Evolutionary conservation across 2,329 filamentous ascomycete species (phyloP).

Genomic region (Neopestalotiopsis rosae): DNA sequence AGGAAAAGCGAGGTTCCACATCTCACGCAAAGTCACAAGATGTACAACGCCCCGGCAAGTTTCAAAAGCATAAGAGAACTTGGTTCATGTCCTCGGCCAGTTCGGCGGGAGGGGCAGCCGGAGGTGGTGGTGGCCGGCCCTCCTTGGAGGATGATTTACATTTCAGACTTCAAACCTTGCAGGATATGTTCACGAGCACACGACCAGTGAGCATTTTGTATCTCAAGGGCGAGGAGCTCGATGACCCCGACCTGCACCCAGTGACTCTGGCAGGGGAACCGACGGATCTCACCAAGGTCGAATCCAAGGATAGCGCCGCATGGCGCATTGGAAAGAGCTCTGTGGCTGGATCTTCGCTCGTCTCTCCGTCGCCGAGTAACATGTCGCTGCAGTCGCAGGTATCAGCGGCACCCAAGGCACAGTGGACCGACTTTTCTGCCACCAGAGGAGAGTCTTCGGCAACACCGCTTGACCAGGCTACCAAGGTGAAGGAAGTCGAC

Average conservation of each 20-base stretch:
- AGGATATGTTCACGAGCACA: slow-evolving; percentile 90
- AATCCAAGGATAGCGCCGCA: slow-evolving; percentile 51
- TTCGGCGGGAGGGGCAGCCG: slow-evolving; percentile 56
- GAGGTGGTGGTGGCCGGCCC: slow-evolving; percentile 54
- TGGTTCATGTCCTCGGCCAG: slow-evolving; percentile 91
- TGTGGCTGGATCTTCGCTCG: slow-evolving; percentile 64
- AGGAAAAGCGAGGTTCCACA: slow-evolving; percentile 62
- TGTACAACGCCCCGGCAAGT: slow-evolving; percentile 74
- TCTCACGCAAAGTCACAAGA: slow-evolving; percentile 50
- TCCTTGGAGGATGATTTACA: slow-evolving; percentile 77
- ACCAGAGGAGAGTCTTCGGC: slow-evolving; percentile 50
- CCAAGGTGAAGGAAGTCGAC: slow-evolving; percentile 58
- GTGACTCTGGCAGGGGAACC: slow-evolving; percentile 74
- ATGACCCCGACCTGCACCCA: slow-evolving; percentile 81
- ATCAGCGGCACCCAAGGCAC: slow-evolving; percentile 45
- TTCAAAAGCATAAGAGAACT: slow-evolving; percentile 87
- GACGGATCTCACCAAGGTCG: slow-evolving; percentile 61
- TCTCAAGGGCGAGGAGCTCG: slow-evolving; percentile 75
- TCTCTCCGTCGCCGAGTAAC: slow-evolving; percentile 71
- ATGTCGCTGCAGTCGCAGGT: slow-evolving; percentile 65
- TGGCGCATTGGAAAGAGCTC: slow-evolving; percentile 64
- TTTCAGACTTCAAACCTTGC: slow-evolving; percentile 76
- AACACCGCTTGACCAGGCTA: slow-evolving; percentile 58
- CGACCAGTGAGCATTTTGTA: slow-evolving; percentile 79
- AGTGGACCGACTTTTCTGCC: slow-evolving; percentile 65